Evolutionary conservation across 441 rosid species (phyloP), one percentile per base, ranked within the genome.

Genomic region (Metrosideros polymorpha): DNA sequence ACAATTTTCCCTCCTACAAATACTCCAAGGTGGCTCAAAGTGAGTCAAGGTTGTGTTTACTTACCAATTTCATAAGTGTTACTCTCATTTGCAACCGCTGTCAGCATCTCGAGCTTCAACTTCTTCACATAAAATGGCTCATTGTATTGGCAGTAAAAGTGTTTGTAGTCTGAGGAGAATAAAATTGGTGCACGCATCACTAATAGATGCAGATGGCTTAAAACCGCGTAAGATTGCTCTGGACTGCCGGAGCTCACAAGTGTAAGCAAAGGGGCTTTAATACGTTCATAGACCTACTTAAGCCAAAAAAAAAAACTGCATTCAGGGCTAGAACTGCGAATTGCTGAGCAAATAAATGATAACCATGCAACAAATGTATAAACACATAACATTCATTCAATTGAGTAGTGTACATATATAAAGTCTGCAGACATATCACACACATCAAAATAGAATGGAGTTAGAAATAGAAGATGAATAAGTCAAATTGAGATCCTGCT

Each of bases 241-340:
- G 99, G 97, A 91, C 98, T 97, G 91, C 99, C 99, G 57, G 99
- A 97, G 92, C 99, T 95, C 89, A 97, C 99, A 71, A 96, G 92
- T 71, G 99, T 97, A 88, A 97, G 92, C 91, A 97, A 90, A 50
- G 99, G 99, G 89, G 98, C 98, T 95, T 97, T 97, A 86, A 97
- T 96, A 86, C 98, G 97, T 91, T 97, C 99, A 89, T 98, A 95
- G 35, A 98, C 99, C 99, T 97, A 88, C 56, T 61, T 29, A 90
- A 83, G 84, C 82, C 87, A 90, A 83, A 85, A 53, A 66, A 66
- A 86, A 84, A 49, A 79, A 82, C 42, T 25, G 10, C 6, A 19
- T 19, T 71, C 27, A 86, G 42, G 61, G 56, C 57, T 18, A 30
- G 57, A 52, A 50, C 87, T 57, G 89, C 85, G 66, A 50, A 86